Conservation (phyloP, 2,329 filamentous ascomycete species). For the Xylaria sp. region DNA sequence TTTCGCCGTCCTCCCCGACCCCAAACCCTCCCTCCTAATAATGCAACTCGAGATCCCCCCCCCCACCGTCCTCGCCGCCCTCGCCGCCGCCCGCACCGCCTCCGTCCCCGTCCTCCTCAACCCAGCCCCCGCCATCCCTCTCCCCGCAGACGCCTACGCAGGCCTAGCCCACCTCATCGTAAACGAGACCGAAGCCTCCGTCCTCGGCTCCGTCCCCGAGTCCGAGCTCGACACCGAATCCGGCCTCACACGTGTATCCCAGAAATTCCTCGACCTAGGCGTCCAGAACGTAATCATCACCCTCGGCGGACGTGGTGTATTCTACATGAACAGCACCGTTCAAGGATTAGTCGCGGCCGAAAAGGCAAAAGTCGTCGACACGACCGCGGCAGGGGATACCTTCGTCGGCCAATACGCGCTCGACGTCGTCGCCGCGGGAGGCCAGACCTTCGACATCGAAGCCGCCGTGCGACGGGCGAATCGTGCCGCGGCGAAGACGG, state of each 20-base stretch:
- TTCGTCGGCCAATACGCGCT: slow-evolving; percentile 87
- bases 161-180: slow-evolving; percentile 74
- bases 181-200: slow-evolving; percentile 83
- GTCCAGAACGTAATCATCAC: slow-evolving; percentile 78
- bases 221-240: slow-evolving; percentile 43
- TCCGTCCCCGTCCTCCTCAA: slow-evolving; percentile 69
- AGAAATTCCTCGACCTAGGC: slow-evolving; percentile 61
- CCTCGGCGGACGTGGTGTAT: slow-evolving; percentile 74
- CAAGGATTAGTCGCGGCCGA: slow-evolving; percentile 53
- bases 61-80: slow-evolving; percentile 56
- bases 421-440: slow-evolving; percentile 49
- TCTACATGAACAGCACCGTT: slow-evolving; percentile 47
- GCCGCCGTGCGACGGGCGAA: slow-evolving; percentile 57
- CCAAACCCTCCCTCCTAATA: slow-evolving; percentile 58
- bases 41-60: slow-evolving; percentile 76
- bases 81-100: slow-evolving; percentile 44
- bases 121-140: slow-evolving; percentile 67
- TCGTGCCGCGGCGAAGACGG: slow-evolving; percentile 58
- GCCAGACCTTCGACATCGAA: slow-evolving; percentile 45
- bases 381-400: slow-evolving; percentile 89
- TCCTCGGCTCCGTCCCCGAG: slow-evolving; percentile 56
- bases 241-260: slow-evolving; percentile 34
- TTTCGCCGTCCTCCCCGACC: slow-evolving; percentile 32
- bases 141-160: slow-evolving; percentile 62
- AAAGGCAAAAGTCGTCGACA: slow-evolving; percentile 77